Base-by-base conservation (phyloP, 495 filamentous ascomycete species). In the Podospora conica region DNA sequence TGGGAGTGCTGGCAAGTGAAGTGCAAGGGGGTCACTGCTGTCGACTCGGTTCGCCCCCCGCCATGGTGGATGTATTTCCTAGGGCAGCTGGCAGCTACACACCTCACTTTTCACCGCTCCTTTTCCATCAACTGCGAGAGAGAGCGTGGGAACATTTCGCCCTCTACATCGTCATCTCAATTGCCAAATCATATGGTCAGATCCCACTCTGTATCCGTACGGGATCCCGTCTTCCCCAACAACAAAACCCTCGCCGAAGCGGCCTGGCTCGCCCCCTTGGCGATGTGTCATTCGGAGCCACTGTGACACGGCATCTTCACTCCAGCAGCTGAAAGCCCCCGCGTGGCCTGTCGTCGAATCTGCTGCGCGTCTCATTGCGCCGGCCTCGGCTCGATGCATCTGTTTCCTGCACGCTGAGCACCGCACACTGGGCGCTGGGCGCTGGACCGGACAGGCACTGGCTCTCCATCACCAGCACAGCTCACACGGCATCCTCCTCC, bases 231-330 rank as follows among this genome's bases (percentile, higher is more conserved):
- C 40, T 48, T 48, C 18, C 10, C 29, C 40, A 18, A 48, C 40
- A 48, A 48, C 40, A 48, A 48, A 48, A 48, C 40, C 40, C 40
- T 48, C 40, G 40, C 40, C 40, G 40, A n/a, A n/a, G 18, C 40
- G 40, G 40, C 40, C 40, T 48, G 40, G 15, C 40, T n/a, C 40
- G 6, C 22, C 56, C 31, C 48, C 64, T 66, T 61, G 31, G 18
- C 59, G 54, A 58, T 60, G 56, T 60, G 66, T 63, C 69, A 70
- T 66, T 27, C 64, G 59, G 67, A 65, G 60, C 69, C 66, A 68
- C 66, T 12, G 69, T 71, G 56, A 68, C 66, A 71, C 69, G 59
- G 57, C 66, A 21, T 65, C 59, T 53, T 27, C 28, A 53, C 15
- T 54, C n/a, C n/a, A 24, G 63, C 63, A 64, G 63, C 31, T 58